Base-by-base conservation (phyloP, 2,329 filamentous ascomycete species). In the Penicillium griseofulvum region DNA sequence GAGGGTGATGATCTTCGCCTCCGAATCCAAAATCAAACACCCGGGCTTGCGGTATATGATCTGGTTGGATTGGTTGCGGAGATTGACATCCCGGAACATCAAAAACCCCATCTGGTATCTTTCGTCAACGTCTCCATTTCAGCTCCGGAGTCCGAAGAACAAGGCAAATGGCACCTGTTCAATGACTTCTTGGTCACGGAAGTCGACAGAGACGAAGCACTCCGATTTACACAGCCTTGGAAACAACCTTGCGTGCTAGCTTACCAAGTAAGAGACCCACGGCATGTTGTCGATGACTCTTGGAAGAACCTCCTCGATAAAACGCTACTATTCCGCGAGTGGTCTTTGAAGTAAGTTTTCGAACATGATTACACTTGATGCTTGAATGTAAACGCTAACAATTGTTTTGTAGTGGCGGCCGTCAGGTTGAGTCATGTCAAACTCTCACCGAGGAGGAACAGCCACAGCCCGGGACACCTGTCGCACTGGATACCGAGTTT, bases 401-500 rank as follows among this genome's bases (percentile, higher is more conserved):
- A 33, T 37, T 45, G 34, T 34, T 19, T 26, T 26, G n/a, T 33
- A 74, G 71, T 65, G 72, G 70, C 33, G 69, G 70, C 14, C 69
- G 64, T 48, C 69, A 69, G 44, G 69, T 72, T 69, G 74, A 70
- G 68, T 71, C 71, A 24, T 75, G 70, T 36, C 60, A 65, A 12
- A 73, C 74, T 31, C 70, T 77, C 49, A 73, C 53, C 34, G 62
- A 65, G 19, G 66, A 85, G 0, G 92, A 97, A 73, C 80, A 80
- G 7, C 91, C 90, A 1, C 81, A 82, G 0, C 81, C 87, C 0
- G 84, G 87, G 14, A 91, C 86, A 2, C 87, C 94, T 11, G 84
- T 97, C 42, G 94, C 92, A 0, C 85, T 99, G 5, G 94, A 99
- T 69, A 96, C 95, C 0, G 94, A 99, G 72, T 99, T 99, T 64